A percentile compares a stretch with the other conserved stretches of the same genome.
These are phyloP conservation scores for Trichoderma semiorbis DNA, from an alignment of 2,329 filamentous ascomycete genomes.

Conservation along the genomic window DNA sequence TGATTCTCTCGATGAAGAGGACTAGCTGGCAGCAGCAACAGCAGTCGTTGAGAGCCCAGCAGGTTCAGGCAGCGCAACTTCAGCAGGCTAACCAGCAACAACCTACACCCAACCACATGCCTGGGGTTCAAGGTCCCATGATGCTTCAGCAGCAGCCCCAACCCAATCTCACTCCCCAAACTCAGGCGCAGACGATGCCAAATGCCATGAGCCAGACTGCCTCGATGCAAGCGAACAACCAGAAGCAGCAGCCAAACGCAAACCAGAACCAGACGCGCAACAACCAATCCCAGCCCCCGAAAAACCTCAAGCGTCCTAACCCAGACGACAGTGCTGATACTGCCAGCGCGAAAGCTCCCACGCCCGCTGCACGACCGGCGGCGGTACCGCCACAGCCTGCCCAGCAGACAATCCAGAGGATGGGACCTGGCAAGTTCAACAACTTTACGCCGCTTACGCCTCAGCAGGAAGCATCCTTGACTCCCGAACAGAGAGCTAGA, in stretches of 20 bases:
- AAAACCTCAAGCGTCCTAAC: conserved; percentile 50
- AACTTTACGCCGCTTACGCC: conserved; percentile 26
- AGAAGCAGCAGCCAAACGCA: conserved; percentile 30
- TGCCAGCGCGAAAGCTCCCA: conserved; percentile 22
- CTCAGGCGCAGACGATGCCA: conserved; percentile 36
- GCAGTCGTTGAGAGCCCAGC: conserved; percentile 34
- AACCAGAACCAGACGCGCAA: conserved; percentile 25
- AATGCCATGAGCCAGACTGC: conserved; percentile 44
- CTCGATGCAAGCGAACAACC: conserved; percentile 29
- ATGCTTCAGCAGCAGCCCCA: conserved; percentile 53
- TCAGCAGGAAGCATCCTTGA: conserved; percentile 38
- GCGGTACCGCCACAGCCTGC: conserved; percentile 27
- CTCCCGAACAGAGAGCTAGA: conserved; percentile 44
- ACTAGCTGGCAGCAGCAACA: conserved; percentile 30
- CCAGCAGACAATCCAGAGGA: conserved; percentile 22
- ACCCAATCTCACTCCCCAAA: conserved; percentile 35
- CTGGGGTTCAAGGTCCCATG: conserved; percentile 48
- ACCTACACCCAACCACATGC: conserved; percentile 38
- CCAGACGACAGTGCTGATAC: conserved; percentile 43
- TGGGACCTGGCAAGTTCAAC: conserved; percentile 22
- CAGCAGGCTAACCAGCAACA: conserved; percentile 40
- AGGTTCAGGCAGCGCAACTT: conserved; percentile 33
- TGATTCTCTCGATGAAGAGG: conserved; percentile 35
- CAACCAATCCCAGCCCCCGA: conserved; percentile 30
- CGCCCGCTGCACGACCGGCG: conserved; percentile 22